phyloP scores from a whole-genome alignment of 345 rosid genomes.

The Angophora floribunda region DNA sequence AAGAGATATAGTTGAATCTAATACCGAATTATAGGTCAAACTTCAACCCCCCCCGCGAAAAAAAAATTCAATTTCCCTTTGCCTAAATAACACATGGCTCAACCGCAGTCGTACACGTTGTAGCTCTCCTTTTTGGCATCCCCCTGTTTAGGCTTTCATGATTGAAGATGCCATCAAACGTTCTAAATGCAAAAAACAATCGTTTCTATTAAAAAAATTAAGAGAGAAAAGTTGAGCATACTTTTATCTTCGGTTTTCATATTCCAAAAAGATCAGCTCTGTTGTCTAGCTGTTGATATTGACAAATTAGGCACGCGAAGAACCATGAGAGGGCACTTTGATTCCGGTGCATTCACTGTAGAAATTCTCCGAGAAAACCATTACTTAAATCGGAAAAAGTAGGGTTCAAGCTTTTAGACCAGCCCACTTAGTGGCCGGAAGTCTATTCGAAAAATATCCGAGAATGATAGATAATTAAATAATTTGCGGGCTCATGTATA shows the following conservation, averaged over 20 bases:
- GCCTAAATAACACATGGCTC: background rate
- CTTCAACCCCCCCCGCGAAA: background rate
- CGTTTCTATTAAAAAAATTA: background rate
- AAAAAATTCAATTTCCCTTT: background rate
- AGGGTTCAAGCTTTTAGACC: background rate
- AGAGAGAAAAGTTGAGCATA: background rate
- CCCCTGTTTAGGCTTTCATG: background rate
- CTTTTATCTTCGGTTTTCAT: background rate
- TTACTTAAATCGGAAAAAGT: background rate
- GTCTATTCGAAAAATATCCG: background rate
- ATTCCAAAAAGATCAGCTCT: background rate
- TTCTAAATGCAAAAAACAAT: background rate
- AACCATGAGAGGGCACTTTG: background rate
- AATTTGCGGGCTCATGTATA: background rate
- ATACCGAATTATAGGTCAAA: too few relatives aligned
- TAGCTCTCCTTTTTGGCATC: background rate
- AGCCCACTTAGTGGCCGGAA: background rate
- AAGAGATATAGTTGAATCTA: background rate
- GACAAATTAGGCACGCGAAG: background rate
- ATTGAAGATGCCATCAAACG: background rate
- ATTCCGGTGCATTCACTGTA: background rate
- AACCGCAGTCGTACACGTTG: background rate
- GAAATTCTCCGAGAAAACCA: background rate
- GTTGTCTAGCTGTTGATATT: background rate
- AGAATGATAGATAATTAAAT: background rate